These are phyloP conservation scores for Halenospora varia DNA, from an alignment of 495 filamentous ascomycete genomes.

Conservation along the genomic window DNA sequence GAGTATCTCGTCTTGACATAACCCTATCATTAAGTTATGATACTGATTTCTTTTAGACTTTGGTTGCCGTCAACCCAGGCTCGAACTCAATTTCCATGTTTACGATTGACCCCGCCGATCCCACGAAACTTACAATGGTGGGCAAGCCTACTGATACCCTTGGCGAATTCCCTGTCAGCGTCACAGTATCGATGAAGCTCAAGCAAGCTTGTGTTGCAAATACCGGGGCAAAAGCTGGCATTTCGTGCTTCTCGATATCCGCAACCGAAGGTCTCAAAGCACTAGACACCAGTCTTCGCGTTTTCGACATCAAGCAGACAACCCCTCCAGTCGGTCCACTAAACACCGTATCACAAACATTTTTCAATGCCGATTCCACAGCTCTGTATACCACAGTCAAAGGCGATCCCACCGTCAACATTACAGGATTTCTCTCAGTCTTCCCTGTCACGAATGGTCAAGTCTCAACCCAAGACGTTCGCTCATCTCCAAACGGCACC, in stretches of 20 bases:
- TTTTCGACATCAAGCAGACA: conserved; percentile 42
- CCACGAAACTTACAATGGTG: conserved; percentile 39
- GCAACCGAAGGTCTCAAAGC: conserved; percentile 31
- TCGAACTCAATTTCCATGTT: conserved; percentile 55
- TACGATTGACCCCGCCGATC: conserved; percentile 39
- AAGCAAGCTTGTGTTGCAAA: conserved; percentile 50
- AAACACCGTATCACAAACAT: conserved; percentile 50
- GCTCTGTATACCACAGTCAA: conserved; percentile 53
- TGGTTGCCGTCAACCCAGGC: conserved; percentile 60
- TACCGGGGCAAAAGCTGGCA: conserved; percentile 47
- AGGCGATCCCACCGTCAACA: conserved; percentile 46
- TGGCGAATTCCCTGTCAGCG: conserved; percentile 55
- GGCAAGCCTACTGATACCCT: conserved; percentile 38
- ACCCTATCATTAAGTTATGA: conserved; percentile 4
- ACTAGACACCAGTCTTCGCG: conserved; percentile 35
- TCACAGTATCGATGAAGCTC: conserved; percentile 45
- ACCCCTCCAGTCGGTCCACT: conserved; percentile 51
- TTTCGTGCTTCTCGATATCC: conserved; percentile 47
- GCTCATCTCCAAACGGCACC: conserved; percentile 42
- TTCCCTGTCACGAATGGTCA: conserved; percentile 35
- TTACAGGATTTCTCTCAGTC: conserved; percentile 48
- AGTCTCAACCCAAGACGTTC: conserved; percentile 26
- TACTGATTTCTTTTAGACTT: conserved; percentile 20
- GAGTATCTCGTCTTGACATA: conserved; percentile 16
- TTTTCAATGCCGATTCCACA: conserved; percentile 49